A percentile compares a stretch with the other conserved stretches of the same genome.
These are phyloP conservation scores for Corymbia citriodora DNA, from an alignment of 441 rosid species.

Conservation along the genomic window DNA sequence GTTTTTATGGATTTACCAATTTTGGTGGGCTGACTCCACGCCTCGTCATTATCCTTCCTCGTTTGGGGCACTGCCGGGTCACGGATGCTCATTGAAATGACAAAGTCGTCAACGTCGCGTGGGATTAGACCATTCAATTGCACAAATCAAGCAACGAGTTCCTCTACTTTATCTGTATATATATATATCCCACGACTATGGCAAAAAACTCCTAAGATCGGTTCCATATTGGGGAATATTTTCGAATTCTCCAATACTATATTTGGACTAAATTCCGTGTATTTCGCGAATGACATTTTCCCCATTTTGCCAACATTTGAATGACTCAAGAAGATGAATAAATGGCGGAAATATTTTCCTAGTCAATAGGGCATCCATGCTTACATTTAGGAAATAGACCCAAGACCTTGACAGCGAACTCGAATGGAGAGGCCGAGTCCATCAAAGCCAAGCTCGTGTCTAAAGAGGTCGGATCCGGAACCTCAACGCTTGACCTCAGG, in stretches of 20 bases:
- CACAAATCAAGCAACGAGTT: not conserved
- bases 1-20: accelerated
- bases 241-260: not conserved
- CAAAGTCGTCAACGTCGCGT: not conserved
- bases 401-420: accelerated
- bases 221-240: accelerated
- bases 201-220: not conserved
- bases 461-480: accelerated
- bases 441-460: accelerated
- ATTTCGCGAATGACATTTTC: not conserved
- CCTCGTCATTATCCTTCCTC: not conserved
- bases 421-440: accelerated
- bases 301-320: not conserved
- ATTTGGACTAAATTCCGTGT: not conserved
- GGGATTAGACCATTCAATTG: not conserved
- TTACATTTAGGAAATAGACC: no score
- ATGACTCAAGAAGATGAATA: no score
- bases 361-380: accelerated
- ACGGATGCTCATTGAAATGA: not conserved
- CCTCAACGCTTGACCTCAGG: accelerated
- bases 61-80: not conserved
- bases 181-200: not conserved
- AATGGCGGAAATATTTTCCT: no score
- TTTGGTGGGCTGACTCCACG: not conserved
- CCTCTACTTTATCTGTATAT: not conserved